phyloP scores from a whole-genome alignment of 441 rosid species.

The Kokia cookei region DNA sequence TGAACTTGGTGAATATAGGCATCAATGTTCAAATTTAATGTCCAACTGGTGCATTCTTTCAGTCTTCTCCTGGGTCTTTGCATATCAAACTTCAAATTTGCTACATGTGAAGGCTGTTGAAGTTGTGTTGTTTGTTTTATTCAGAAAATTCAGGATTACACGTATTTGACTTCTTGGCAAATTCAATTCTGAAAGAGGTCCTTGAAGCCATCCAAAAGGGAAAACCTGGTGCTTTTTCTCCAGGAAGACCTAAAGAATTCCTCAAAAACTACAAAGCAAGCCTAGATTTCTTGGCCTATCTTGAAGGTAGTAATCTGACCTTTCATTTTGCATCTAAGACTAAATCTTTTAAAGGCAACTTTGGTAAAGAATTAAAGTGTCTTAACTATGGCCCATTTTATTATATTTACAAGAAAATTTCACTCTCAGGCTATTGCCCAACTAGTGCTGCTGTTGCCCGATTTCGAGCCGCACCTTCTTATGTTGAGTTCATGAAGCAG shows the following conservation, averaged over 20 bases:
- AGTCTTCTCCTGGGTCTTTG: not conserved
- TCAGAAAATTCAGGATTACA: slow-evolving; percentile 95
- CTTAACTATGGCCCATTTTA: not conserved
- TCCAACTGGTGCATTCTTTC: not conserved
- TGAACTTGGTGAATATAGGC: not conserved
- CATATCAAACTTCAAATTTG: not conserved
- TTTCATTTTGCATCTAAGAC: slow-evolving; percentile 7
- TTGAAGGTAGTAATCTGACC: slow-evolving; percentile 64
- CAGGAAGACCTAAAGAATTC: slow-evolving; percentile 95
- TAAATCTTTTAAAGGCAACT: slow-evolving; percentile 13
- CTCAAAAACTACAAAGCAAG: slow-evolving; percentile 88
- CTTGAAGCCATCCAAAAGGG: slow-evolving; percentile 80
- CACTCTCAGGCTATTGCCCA: slow-evolving; percentile 75
- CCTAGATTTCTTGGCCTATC: slow-evolving; percentile 76
- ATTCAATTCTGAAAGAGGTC: slow-evolving; percentile 93
- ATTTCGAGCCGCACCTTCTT: slow-evolving; percentile 71
- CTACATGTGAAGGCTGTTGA: not conserved
- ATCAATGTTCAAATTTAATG: not conserved
- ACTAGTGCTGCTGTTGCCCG: slow-evolving; percentile 86
- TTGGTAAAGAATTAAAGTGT: slow-evolving; percentile 7
- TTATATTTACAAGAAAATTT: not conserved
- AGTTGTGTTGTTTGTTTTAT: not conserved
- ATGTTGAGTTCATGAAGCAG: slow-evolving; percentile 83
- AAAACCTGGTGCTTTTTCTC: slow-evolving; percentile 93
- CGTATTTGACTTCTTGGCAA: slow-evolving; percentile 90